Percentiles rank a stretch among this genome's conserved stretches.
Conservation (phyloP, 345 rosid species). For the Erucastrum elatum region DNA sequence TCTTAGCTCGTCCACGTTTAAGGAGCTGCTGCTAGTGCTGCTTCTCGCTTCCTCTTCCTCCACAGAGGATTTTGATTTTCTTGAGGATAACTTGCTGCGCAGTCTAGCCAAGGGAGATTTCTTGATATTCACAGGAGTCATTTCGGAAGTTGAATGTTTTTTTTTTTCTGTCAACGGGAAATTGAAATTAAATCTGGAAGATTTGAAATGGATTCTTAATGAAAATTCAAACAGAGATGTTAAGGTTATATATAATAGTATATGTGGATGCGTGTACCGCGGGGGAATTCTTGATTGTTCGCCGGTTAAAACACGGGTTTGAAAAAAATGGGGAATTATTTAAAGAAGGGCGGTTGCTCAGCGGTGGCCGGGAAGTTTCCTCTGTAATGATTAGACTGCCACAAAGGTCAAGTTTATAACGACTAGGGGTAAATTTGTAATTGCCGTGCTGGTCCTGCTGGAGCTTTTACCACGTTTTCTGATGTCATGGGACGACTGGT, state of each 20-base stretch:
- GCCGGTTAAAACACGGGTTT: conserved; percentile 35
- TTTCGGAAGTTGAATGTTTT: not conserved
- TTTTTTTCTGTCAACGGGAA: not conserved
- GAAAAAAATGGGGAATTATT: conserved; percentile 5
- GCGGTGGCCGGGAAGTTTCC: conserved; percentile 39
- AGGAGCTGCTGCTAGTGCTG: conserved; percentile 20
- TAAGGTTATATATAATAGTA: conserved; percentile 5
- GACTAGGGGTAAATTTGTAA: conserved; percentile 5
- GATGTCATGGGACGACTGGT: not conserved
- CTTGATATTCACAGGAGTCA: conserved; percentile 11
- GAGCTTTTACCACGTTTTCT: not conserved
- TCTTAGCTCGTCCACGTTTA: conserved; percentile 32
- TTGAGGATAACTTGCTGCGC: conserved; percentile 35
- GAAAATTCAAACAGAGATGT: not conserved
- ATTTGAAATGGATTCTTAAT: not conserved
- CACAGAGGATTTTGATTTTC: not conserved
- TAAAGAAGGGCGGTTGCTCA: conserved; percentile 37
- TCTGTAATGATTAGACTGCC: conserved; percentile 4
- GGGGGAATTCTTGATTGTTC: conserved; percentile 14
- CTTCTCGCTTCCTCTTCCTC: conserved; percentile 1
- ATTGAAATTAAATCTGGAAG: not conserved
- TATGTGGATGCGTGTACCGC: not conserved
- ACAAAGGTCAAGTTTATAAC: conserved; percentile 21
- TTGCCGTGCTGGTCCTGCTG: not conserved
- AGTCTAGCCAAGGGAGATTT: conserved; percentile 33